These are phyloP conservation scores for Elymus sibiricus DNA, from an alignment of 176 grass and related monocot genomes.

Conservation along the genomic window DNA sequence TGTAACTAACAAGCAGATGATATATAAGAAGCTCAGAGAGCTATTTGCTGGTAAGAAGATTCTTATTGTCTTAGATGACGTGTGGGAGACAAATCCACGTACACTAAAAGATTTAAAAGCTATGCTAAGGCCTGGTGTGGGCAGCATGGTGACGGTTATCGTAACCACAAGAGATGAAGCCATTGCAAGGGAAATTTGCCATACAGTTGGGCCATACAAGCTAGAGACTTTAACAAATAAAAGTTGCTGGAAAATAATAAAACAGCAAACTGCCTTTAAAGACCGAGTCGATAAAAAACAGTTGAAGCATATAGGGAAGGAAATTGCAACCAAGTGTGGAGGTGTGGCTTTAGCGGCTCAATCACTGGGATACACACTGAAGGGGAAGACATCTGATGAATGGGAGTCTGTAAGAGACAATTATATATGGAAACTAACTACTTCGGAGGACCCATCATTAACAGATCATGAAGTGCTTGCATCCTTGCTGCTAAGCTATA, in stretches of 20 bases:
- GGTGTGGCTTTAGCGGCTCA: slow-evolving; percentile 23
- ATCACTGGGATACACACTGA: slow-evolving; percentile 1
- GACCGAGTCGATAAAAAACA: not conserved
- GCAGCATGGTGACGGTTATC: not conserved
- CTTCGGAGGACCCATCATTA: not conserved
- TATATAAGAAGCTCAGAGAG: not conserved
- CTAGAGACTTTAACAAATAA: not conserved
- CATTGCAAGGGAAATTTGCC: not conserved
- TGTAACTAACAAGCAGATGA: not conserved
- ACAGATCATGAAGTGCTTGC: not conserved
- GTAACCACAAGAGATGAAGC: slow-evolving; percentile 18
- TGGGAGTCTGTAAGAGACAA: not conserved
- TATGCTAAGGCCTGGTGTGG: not conserved
- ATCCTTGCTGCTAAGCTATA: not conserved
- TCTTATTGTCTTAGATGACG: slow-evolving; percentile 30
- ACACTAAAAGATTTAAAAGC: not conserved
- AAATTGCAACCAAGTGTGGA: not conserved
- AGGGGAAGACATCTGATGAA: not conserved
- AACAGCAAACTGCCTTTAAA: not conserved
- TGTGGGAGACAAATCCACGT: not conserved
- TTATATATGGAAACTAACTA: not conserved
- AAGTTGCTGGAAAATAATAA: slow-evolving; percentile 11
- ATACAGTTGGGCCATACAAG: not conserved
- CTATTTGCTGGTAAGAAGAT: not conserved
- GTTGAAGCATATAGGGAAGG: not conserved